Evolutionary conservation across 2,329 filamentous ascomycete species (phyloP), one percentile per base, ranked within the genome.

Genomic region (Beauveria australis): DNA sequence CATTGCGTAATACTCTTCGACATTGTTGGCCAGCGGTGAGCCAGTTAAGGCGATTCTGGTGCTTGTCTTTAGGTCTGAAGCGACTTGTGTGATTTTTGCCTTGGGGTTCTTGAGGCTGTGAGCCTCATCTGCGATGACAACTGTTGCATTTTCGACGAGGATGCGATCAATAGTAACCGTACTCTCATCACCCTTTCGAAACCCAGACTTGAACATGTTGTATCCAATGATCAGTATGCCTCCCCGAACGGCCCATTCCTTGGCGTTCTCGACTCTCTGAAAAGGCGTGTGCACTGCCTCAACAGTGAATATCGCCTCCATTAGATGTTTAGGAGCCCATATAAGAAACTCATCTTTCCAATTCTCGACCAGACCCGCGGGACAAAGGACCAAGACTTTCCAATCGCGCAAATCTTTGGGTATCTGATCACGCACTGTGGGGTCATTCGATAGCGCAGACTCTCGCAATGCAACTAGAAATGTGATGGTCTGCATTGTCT

Each of bases 401-500:
- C 85, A 84, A 22, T 76, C 69, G 53, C 81, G 82, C 53, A 96
- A 75, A 43, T 81, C 76, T 14, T 78, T 63, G 0, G 92, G 91
- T 37, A 97, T 82, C 70, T 95, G 91, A 0, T 76, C 75, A 3
- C 73, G 73, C 6, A 93, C 74, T 0, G 76, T 71, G 0, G 75
- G 71, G 59, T 92, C 81, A 0, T 71, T 33, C 0, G 89, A 92
- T 22, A 71, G 70, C 4, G 84, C 79, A 3, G 90, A 84, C 65
- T 89, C 81, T 5, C 85, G 79, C 63, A 96, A 82, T 0, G 89
- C 86, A 18, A 89, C 81, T 6, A 97, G 80, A n/a, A 96, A 76
- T 0, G 91, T 89, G 62, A 96, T 91, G 6, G 91, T 84, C 75
- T 96, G 92, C 87, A 96, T 91, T 0, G 92, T 95, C 75, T 96